A percentile compares a stretch with the other conserved stretches of the same genome.
Conservation (phyloP, 305 asterid species). For the Rubia peregrina region DNA sequence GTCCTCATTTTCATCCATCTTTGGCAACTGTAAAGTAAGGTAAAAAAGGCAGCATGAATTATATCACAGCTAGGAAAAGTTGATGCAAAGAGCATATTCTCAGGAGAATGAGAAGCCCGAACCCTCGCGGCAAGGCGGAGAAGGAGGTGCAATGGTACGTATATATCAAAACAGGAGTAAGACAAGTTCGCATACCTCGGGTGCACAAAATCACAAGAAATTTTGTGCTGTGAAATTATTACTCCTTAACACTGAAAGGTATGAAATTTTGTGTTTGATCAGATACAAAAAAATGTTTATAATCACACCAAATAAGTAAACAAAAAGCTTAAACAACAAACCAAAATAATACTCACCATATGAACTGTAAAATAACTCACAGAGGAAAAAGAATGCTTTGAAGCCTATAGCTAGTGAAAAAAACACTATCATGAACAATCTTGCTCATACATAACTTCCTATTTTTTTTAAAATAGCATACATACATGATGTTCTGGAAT, state of each 20-base stretch:
- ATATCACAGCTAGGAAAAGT: constrained; percentile 61
- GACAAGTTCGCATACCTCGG: too few species aligned
- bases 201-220: too few species aligned
- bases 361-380: constrained; percentile 1
- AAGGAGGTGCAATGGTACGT: too few species aligned
- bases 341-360: constrained; percentile 34
- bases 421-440: background rate
- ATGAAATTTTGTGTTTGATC: too few species aligned
- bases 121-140: too few species aligned
- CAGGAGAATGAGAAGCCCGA: too few species aligned
- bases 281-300: too few species aligned
- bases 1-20: constrained; percentile 52
- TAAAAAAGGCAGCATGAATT: constrained; percentile 60
- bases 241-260: too few species aligned
- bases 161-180: too few species aligned
- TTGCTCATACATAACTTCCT: background rate
- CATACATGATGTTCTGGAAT: constrained; percentile 81
- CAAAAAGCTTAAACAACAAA: too few species aligned
- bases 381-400: background rate
- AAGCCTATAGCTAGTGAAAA: background rate
- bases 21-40: constrained; percentile 64
- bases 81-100: constrained; percentile 7
- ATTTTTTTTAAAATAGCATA: background rate
- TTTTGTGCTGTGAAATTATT: too few species aligned
- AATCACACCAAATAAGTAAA: too few species aligned